These are phyloP conservation scores for Daldinia caldariorum DNA, from an alignment of 495 filamentous ascomycete genomes.

Conservation along the genomic window DNA sequence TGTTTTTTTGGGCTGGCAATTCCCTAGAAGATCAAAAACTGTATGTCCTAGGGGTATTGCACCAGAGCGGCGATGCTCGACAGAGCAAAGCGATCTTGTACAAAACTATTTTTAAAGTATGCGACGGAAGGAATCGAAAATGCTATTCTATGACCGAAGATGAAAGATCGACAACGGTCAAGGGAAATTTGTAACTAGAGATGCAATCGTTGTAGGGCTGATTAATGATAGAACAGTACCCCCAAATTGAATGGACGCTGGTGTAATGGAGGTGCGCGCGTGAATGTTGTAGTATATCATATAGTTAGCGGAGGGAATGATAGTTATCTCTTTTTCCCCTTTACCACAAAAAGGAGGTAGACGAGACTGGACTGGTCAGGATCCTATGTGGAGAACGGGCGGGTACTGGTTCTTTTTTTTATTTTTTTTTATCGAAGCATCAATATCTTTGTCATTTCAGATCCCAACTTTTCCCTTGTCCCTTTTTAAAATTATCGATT, in stretches of 20 bases:
- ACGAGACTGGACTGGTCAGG: conserved; percentile 24
- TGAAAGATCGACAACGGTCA: conserved; percentile 34
- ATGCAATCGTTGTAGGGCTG: conserved; percentile 24
- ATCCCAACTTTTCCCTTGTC: conserved; percentile 26
- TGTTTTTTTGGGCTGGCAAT: not conserved
- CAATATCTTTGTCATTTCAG: conserved; percentile 46
- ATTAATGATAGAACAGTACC: conserved; percentile 11
- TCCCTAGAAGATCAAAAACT: not conserved
- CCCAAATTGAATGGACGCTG: conserved; percentile 18
- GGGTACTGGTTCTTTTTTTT: conserved; percentile 25
- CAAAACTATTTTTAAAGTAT: conserved; percentile 22
- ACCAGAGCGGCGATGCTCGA: conserved; percentile 3
- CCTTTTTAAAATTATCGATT: conserved; percentile 12
- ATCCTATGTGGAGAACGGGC: conserved; percentile 37
- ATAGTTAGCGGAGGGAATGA: conserved; percentile 15
- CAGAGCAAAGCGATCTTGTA: conserved; percentile 16
- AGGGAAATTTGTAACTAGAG: conserved; percentile 22
- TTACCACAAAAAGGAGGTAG: conserved; percentile 37
- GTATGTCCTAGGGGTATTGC: not conserved
- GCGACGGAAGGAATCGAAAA: conserved; percentile 11
- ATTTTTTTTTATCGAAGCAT: conserved; percentile 36
- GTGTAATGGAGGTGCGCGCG: conserved; percentile 25
- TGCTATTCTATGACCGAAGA: conserved; percentile 10
- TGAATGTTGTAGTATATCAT: conserved; percentile 14
- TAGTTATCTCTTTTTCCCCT: conserved; percentile 20